phyloP scores from a whole-genome alignment of 306 rosid genomes.

The Hippophae rhamnoides region DNA sequence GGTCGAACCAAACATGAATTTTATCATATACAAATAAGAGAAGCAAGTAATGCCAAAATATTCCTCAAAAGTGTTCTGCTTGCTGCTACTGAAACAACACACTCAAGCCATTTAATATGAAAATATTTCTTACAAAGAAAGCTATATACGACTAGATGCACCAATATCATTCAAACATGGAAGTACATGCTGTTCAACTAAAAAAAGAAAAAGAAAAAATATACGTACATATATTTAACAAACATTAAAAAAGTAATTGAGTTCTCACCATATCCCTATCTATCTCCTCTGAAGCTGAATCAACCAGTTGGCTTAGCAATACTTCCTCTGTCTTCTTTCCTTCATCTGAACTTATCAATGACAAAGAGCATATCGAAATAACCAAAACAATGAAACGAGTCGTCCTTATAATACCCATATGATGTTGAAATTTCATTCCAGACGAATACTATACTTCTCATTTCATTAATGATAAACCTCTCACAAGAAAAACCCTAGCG shows the following conservation, averaged over 20 bases:
- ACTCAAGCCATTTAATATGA: no score
- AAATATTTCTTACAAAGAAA: no score
- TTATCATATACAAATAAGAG: no score
- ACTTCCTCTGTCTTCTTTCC: conserved; percentile 33
- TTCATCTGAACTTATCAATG: conserved; percentile 30
- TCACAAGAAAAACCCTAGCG: conserved; percentile 32
- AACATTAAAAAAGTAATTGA: conserved; percentile 5
- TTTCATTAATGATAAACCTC: conserved; percentile 39
- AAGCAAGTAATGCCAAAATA: no score
- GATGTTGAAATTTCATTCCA: conserved; percentile 33
- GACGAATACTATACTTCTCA: conserved; percentile 33
- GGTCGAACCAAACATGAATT: no score
- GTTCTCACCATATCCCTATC: conserved; percentile 57
- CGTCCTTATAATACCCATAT: conserved; percentile 44
- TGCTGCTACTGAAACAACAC: no score
- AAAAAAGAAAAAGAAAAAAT: no score
- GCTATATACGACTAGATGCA: no score
- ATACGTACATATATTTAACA: neutral
- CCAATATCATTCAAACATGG: no score
- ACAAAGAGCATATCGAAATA: conserved; percentile 30
- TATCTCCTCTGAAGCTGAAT: conserved; percentile 41
- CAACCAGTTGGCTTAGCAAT: conserved; percentile 42
- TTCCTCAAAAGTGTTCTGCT: no score
- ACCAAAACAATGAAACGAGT: conserved; percentile 44
- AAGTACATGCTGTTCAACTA: no score